phyloP scores from a whole-genome alignment of 2,329 filamentous ascomycete genomes.

The Aspergillus sp. region DNA sequence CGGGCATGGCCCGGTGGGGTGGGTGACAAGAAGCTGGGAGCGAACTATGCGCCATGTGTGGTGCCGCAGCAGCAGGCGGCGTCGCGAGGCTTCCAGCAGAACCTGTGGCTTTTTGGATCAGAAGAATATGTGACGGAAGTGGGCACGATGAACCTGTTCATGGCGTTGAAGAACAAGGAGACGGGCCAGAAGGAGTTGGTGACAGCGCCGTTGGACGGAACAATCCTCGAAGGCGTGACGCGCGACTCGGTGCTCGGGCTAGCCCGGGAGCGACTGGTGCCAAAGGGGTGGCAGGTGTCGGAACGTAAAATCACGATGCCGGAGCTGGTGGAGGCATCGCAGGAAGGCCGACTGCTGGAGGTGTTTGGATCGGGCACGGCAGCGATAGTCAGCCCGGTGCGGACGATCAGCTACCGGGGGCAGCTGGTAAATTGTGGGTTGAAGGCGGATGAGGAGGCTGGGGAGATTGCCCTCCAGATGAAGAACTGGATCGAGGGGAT shows the following conservation, averaged over 20 bases:
- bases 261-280: conserved; percentile 70
- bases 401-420: conserved; percentile 82
- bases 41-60: conserved; percentile 98
- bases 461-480: conserved; percentile 75
- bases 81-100: conserved; percentile 90
- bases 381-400: conserved; percentile 83
- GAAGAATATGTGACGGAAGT: conserved; percentile 96
- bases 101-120: conserved; percentile 93
- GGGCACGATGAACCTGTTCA: conserved; percentile 98
- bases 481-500: conserved; percentile 95
- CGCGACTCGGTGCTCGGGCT: conserved; percentile 83
- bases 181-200: conserved; percentile 86
- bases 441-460: conserved; percentile 72
- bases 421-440: conserved; percentile 75
- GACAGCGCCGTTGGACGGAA: conserved; percentile 93
- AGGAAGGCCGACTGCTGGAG: conserved; percentile 80
- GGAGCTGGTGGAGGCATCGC: conserved; percentile 70
- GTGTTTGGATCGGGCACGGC: conserved; percentile 92
- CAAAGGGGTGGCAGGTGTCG: conserved; percentile 77
- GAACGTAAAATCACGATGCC: conserved; percentile 92
- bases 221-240: conserved; percentile 90
- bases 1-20: conserved; percentile 97
- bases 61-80: conserved; percentile 91
- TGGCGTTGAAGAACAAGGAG: conserved; percentile 72
- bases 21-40: conserved; percentile 95